These are phyloP conservation scores for Pueraria montana DNA, from an alignment of 306 rosid genomes.

Conservation along the genomic window DNA sequence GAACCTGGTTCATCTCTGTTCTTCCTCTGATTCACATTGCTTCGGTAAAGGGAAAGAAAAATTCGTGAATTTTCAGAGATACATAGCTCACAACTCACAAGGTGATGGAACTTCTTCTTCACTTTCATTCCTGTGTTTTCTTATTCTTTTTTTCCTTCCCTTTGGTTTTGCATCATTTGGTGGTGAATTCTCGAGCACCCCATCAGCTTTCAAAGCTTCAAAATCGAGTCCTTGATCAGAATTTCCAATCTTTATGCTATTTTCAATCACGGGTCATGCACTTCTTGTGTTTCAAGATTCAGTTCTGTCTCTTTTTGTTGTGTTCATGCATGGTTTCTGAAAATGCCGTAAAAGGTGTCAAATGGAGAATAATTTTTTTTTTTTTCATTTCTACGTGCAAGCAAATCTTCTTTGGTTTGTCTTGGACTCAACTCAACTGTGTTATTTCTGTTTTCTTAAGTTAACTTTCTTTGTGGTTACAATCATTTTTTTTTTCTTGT, in stretches of 20 bases:
- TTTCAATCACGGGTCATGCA: slow-evolving; percentile 13
- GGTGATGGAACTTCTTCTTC: slow-evolving; percentile 12
- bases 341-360: background rate
- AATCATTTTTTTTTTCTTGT: background rate
- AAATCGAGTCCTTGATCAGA: slow-evolving; percentile 22
- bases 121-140: background rate
- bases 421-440: background rate
- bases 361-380: background rate
- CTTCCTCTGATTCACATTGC: slow-evolving; percentile 7
- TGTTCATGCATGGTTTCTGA: slow-evolving; percentile 3
- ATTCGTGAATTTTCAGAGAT: background rate
- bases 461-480: too few species aligned
- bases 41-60: background rate
- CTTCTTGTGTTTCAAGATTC: slow-evolving; percentile 7
- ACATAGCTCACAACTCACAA: background rate
- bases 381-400: background rate
- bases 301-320: background rate
- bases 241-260: slow-evolving; percentile 31
- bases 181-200: slow-evolving; percentile 19
- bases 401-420: background rate
- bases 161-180: background rate
- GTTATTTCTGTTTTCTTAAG: too few species aligned
- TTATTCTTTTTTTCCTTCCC: background rate
- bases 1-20: slow-evolving; percentile 1
- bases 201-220: background rate